Evolutionary conservation across 805 yeast species (phyloP).

Genomic region (Starmerella roubikii): DNA sequence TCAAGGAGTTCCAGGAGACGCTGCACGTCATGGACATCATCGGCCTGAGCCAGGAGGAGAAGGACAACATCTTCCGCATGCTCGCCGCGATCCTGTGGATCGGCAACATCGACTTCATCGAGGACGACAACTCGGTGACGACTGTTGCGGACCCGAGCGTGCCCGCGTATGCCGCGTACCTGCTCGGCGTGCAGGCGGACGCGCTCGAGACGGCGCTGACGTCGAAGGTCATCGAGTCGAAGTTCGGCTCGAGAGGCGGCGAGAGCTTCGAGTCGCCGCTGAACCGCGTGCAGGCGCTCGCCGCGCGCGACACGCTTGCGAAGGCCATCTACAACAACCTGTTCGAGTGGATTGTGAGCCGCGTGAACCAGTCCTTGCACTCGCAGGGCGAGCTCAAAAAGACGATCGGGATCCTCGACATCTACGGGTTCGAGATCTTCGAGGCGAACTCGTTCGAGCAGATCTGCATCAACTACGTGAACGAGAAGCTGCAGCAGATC

Average conservation of each 20-base stretch:
- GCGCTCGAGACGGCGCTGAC: slow-evolving; percentile 52
- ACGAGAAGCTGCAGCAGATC: slow-evolving; percentile 91
- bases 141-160: slow-evolving; percentile 72
- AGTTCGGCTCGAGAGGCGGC: slow-evolving; percentile 80
- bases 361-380: slow-evolving; percentile 72
- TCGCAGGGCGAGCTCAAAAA: slow-evolving; percentile 38
- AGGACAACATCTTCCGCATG: slow-evolving; percentile 77
- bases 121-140: slow-evolving; percentile 70
- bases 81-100: slow-evolving; percentile 84
- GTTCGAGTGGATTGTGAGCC: slow-evolving; percentile 90
- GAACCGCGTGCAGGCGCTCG: slow-evolving; percentile 75
- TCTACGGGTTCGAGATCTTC: slow-evolving; percentile 91
- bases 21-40: slow-evolving; percentile 74
- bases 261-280: slow-evolving; percentile 90
- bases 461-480: slow-evolving; percentile 87
- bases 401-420: slow-evolving; percentile 77
- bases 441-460: slow-evolving; percentile 93
- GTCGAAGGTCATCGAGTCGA: slow-evolving; percentile 78
- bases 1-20: slow-evolving; percentile 65
- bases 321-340: slow-evolving; percentile 85
- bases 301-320: slow-evolving; percentile 89
- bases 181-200: slow-evolving; percentile 64
- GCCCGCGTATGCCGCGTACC: slow-evolving; percentile 87
- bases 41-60: slow-evolving; percentile 71
- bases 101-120: slow-evolving; percentile 78